A percentile compares a stretch with the other conserved stretches of the same genome.
phyloP scores from a whole-genome alignment of 2,329 filamentous ascomycete genomes.

The Orbilia brochopaga region DNA sequence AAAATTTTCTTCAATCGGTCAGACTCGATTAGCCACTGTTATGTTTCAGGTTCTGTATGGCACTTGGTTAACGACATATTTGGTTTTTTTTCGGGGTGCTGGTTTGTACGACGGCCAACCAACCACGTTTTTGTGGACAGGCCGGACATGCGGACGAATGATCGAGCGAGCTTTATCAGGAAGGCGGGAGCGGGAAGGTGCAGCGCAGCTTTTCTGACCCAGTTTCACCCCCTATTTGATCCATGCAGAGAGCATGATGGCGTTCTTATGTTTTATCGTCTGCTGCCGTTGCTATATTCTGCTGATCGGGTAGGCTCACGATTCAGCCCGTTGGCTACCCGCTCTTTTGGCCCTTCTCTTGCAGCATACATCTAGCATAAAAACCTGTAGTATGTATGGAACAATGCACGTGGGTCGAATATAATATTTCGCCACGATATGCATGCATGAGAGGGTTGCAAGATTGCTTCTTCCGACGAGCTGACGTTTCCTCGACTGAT shows the following conservation, averaged over 20 bases:
- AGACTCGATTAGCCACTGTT: no score
- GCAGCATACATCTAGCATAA: no score
- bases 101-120: conserved; percentile 1
- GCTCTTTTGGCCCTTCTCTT: conserved; percentile 15
- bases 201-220: conserved; percentile 19
- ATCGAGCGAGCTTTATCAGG: conserved; percentile 32
- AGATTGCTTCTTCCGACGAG: conserved; percentile 14
- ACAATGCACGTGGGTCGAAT: not conserved
- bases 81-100: not conserved
- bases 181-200: conserved; percentile 48
- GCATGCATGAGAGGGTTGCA: not conserved
- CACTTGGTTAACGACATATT: not conserved
- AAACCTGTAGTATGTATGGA: not conserved
- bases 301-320: conserved; percentile 11
- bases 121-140: conserved; percentile 36
- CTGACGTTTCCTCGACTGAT: not conserved
- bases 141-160: conserved; percentile 9
- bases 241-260: no score
- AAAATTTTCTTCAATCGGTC: no score
- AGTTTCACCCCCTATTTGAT: not conserved
- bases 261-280: not conserved
- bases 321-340: conserved; percentile 25
- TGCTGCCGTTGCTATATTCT: conserved; percentile 4
- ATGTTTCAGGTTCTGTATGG: not conserved
- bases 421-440: not conserved